A percentile compares a stretch with the other conserved stretches of the same genome.
Evolutionary conservation across 2,329 filamentous ascomycete species (phyloP).

Genomic region (Tricladium varicosporioides): DNA sequence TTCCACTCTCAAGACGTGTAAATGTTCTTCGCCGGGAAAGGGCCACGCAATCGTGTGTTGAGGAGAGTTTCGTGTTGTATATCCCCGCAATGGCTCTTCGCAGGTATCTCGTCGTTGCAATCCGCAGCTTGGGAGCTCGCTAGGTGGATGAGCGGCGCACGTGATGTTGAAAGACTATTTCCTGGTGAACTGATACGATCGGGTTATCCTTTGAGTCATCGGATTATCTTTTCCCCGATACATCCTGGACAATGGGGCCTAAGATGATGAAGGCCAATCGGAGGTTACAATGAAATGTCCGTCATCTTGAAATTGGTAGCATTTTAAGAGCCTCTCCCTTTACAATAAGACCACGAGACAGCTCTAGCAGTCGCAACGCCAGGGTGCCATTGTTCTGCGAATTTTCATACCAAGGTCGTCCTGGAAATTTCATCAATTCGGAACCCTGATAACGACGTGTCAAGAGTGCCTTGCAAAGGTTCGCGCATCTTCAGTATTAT

Average conservation of each 20-base stretch:
- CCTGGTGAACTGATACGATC: too few relatives aligned
- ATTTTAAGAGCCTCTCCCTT: not conserved
- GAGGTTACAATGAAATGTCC: not conserved
- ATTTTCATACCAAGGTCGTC: too few relatives aligned
- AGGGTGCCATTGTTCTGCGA: too few relatives aligned
- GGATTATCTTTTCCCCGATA: too few relatives aligned
- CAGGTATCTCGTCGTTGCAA: not conserved
- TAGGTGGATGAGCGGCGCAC: not conserved
- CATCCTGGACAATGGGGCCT: too few relatives aligned
- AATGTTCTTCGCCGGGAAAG: not conserved
- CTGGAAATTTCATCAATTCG: too few relatives aligned
- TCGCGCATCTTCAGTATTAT: too few relatives aligned
- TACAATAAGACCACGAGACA: not conserved
- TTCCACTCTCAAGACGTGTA: not conserved
- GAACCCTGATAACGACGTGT: too few relatives aligned
- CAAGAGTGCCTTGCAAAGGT: too few relatives aligned
- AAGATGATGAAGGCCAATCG: too few relatives aligned
- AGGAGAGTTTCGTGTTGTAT: not conserved
- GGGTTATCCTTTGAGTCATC: too few relatives aligned
- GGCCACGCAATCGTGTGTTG: not conserved
- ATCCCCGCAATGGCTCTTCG: slow-evolving; percentile 13
- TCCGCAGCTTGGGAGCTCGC: not conserved
- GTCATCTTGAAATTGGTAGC: not conserved
- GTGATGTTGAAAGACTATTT: not conserved
- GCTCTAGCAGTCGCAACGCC: not conserved